These are phyloP conservation scores for Fraxinus cuspidata DNA, from an alignment of 257 asterid genomes.

Conservation along the genomic window DNA sequence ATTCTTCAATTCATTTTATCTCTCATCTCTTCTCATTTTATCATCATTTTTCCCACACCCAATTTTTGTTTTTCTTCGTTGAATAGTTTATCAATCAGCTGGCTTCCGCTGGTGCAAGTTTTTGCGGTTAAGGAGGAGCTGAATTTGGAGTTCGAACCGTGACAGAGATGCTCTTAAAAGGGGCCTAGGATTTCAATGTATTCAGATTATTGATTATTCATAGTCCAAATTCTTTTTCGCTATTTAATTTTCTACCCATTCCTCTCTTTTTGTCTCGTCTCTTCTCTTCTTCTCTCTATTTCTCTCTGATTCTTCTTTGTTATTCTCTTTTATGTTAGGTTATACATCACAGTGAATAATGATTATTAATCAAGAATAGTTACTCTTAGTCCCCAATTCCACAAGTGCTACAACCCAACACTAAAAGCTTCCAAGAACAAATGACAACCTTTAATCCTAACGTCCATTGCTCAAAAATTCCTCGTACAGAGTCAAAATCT, in stretches of 20 bases:
- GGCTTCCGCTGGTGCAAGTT: too few relatives aligned
- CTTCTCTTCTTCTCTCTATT: background rate
- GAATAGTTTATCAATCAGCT: too few relatives aligned
- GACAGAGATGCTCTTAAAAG: too few relatives aligned
- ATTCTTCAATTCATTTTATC: too few relatives aligned
- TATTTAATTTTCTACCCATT: background rate
- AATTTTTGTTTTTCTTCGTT: too few relatives aligned
- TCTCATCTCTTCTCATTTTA: too few relatives aligned
- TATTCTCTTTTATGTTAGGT: background rate
- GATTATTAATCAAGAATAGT: background rate
- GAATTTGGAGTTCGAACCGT: too few relatives aligned
- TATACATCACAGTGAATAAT: background rate
- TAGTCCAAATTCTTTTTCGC: background rate
- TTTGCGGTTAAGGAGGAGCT: too few relatives aligned
- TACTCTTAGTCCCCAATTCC: background rate
- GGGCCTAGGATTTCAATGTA: background rate
- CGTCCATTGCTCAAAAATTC: background rate
- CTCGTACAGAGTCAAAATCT: background rate
- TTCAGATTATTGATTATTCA: background rate
- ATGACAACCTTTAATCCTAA: background rate
- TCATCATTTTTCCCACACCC: too few relatives aligned
- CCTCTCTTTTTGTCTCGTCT: background rate
- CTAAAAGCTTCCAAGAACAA: slow-evolving; percentile 1
- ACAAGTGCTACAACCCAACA: background rate
- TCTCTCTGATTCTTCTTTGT: background rate